Evolutionary conservation across 805 yeast species (phyloP), one percentile per base, ranked within the genome.

Genomic region (Kluyveromyces lactis): DNA sequence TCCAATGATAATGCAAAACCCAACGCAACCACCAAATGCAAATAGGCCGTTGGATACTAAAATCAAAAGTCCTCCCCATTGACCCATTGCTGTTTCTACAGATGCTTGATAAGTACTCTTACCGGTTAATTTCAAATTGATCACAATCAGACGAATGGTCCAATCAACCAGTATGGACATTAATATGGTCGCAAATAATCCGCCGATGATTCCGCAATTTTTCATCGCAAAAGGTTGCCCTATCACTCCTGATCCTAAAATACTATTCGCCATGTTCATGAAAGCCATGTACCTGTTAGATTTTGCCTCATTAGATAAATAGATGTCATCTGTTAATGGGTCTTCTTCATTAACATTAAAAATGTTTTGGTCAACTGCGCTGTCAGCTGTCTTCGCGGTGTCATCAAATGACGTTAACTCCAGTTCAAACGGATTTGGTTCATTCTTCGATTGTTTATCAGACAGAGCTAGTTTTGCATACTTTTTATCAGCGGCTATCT

Each of bases 201-300:
- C 95, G 0, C 90, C 86, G 0, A 79, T 42, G 3, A 90, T 58
- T 0, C 97, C 97, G 15, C 85, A 72, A 51, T 87, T 85, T 33
- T 72, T 68, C 52, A 89, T 76, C 0, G 97, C 96, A 47, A 79
- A 82, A 2, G 97, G 95, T 47, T 87, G 94, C 1, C 97, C 95
- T 24, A 90, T 86, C 39, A 90, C 85, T 6, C 97, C 97, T 0
- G 97, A 97, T 0, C 97, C 97, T 5, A 90, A 68, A 44, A 90
- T 90, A 15, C 94, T 81, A 60, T 89, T 89, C 8, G 96, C 95
- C 95, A 89, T 87, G 61, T 90, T 90, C 94, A 89, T 84, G 54
- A 89, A 87, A 4, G 97, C 97, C 86, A 82, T 82, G 42, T 72
- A 74, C 71, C 89, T 69, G 30, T 69, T 72, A 2, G 84, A 75